Conservation (phyloP, 2,329 filamentous ascomycete genomes). For the Fusarium goolgardi region DNA sequence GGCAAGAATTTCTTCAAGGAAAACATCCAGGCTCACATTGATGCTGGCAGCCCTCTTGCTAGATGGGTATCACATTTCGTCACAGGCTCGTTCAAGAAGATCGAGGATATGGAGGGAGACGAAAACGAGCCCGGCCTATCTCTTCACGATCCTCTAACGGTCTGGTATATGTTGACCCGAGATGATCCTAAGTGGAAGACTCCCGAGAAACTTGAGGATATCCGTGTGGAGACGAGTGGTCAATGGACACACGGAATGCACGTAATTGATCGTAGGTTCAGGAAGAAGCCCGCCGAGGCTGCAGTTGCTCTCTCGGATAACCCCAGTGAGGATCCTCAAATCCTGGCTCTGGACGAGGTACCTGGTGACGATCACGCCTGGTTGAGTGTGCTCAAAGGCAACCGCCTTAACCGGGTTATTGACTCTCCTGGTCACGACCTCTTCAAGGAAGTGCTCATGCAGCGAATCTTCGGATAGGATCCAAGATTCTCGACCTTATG, state of each 20-base stretch:
- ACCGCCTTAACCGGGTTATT: constrained; percentile 81
- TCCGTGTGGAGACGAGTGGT: constrained; percentile 87
- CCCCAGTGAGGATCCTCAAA: constrained; percentile 54
- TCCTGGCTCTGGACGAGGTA: constrained; percentile 61
- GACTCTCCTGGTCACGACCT: constrained; percentile 73
- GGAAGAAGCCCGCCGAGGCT: constrained; percentile 63
- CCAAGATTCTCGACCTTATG: constrained; percentile 4
- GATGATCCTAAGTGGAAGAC: constrained; percentile 69
- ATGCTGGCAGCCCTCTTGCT: constrained; percentile 76
- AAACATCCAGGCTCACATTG: constrained; percentile 65
- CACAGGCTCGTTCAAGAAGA: constrained; percentile 74
- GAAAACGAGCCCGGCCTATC: constrained; percentile 69
- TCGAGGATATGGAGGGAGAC: constrained; percentile 70
- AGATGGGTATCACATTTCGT: constrained; percentile 80
- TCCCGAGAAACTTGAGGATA: constrained; percentile 75
- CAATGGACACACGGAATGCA: constrained; percentile 97
- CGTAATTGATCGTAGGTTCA: constrained; percentile 78
- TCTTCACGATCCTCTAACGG: constrained; percentile 80
- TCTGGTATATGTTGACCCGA: constrained; percentile 80
- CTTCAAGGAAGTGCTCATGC: constrained; percentile 75
- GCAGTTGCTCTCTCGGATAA: constrained; percentile 56
- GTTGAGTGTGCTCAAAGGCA: constrained; percentile 79
- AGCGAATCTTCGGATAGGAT: constrained; percentile 68
- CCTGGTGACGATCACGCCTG: constrained; percentile 80
- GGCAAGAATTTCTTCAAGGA: constrained; percentile 68